Percentiles rank a stretch among this genome's conserved stretches.
phyloP scores from a whole-genome alignment of 73 alveolate species.

The Tetrahymena elliotti region DNA sequence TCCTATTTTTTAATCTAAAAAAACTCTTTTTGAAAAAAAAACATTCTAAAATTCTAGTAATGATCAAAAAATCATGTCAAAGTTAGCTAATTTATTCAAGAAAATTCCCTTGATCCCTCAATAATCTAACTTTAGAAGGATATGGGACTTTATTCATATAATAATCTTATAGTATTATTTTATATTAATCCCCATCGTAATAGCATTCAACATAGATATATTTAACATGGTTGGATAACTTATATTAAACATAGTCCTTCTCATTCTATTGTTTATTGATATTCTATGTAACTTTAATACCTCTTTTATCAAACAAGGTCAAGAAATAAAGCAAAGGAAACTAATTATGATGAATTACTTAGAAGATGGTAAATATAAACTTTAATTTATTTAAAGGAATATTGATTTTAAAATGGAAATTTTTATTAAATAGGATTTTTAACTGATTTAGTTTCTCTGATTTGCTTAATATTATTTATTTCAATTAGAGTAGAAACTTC shows the following conservation, averaged over 20 bases:
- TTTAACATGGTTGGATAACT: background rate
- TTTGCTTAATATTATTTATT: background rate
- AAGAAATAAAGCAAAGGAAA: background rate
- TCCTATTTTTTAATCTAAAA: background rate
- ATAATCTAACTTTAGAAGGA: background rate
- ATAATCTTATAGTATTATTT: background rate
- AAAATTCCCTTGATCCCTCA: background rate
- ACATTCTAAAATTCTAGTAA: background rate
- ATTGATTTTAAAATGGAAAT: no score
- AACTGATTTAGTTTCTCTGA: background rate
- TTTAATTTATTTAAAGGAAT: no score
- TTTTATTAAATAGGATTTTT: background rate
- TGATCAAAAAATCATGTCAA: background rate
- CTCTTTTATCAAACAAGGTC: background rate
- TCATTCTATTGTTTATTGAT: background rate
- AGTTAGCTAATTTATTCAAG: background rate
- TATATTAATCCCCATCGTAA: background rate
- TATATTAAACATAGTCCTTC: background rate
- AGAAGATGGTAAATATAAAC: background rate
- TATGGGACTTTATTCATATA: background rate
- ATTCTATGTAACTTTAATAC: background rate
- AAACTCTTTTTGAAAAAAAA: background rate
- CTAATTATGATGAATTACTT: background rate
- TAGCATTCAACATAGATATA: background rate
- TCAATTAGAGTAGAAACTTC: background rate